Evolutionary conservation across 2,329 filamentous ascomycete genomes (phyloP), one percentile per base, ranked within the genome.

Genomic region (Epichloe scottii): DNA sequence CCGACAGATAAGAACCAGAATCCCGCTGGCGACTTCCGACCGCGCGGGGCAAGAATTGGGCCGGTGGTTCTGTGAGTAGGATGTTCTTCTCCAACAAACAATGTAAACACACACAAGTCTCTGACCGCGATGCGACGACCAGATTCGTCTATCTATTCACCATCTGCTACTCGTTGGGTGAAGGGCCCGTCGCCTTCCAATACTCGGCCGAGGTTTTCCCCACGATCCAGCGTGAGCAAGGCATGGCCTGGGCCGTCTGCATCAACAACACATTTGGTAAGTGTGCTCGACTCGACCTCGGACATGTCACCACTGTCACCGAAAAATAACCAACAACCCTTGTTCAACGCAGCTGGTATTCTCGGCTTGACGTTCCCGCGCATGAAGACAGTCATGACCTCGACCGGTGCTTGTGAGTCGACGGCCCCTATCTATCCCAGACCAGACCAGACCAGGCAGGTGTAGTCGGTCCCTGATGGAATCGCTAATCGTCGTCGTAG

Each of bases 181-280:
- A 85, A 66, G 81, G 78, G 0, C 75, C 76, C 2, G 79, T 84
- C 11, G 79, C 80, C 0, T 84, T 82, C 62, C 75, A 77, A 11
- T 84, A 84, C 66, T 76, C 72, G 2, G 79, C 81, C 23, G 82
- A 85, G 61, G 80, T 84, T 2, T 85, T 80, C 62, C 82, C 82
- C 0, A 73, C 84, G 0, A 80, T 77, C 3, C 81, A 85, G 62
- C 73, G 82, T 60, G 82, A 84, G 60, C 72, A 83, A 34, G 82
- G 82, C 46, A 85, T 85, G 82, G 75, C 73, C 0, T 83, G 77
- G 66, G 77, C 79, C 8, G 81, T 84, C 3, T 58, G 56, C 48
- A 62, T 58, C 40, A 61, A 64, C 53, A 63, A 63, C 50, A 58
- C 56, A 1, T 61, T 60, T 48, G 59, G 58, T 60, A 26, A 55